phyloP scores from a whole-genome alignment of 345 rosid species.

The Syzygium aqueum region DNA sequence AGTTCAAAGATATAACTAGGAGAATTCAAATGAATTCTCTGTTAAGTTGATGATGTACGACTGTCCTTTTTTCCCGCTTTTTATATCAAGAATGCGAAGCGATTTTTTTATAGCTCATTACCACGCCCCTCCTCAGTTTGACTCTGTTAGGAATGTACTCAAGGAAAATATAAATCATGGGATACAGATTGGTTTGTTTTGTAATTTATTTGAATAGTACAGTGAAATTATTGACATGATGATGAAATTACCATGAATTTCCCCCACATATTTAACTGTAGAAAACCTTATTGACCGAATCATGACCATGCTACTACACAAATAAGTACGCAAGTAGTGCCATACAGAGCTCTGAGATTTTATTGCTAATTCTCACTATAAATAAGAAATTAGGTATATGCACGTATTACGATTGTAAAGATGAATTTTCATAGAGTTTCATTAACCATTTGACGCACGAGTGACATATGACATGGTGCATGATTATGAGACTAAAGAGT shows the following conservation, averaged over 20 bases:
- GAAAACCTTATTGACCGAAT: background rate
- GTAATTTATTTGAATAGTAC: background rate
- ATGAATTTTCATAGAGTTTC: background rate
- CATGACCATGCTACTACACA: background rate
- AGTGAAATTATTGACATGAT: background rate
- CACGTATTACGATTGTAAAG: background rate
- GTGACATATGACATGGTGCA: background rate
- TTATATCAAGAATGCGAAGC: background rate
- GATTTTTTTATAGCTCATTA: background rate
- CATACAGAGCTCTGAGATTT: accelerated
- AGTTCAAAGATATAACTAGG: background rate
- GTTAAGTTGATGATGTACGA: background rate
- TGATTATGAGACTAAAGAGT: background rate
- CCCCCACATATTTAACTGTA: background rate
- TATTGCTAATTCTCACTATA: background rate
- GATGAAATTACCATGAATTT: background rate
- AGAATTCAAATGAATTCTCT: background rate
- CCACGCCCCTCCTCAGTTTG: background rate
- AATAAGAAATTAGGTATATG: background rate
- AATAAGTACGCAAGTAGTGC: background rate
- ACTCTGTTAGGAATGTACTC: background rate
- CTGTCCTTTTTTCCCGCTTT: conserved; percentile 12
- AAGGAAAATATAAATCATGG: background rate
- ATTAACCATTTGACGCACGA: background rate
- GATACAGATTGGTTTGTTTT: background rate